Evolutionary conservation across 202 grass and related monocot genomes (phyloP), one percentile per base, ranked within the genome.

Genomic region (Zizania palustris): DNA sequence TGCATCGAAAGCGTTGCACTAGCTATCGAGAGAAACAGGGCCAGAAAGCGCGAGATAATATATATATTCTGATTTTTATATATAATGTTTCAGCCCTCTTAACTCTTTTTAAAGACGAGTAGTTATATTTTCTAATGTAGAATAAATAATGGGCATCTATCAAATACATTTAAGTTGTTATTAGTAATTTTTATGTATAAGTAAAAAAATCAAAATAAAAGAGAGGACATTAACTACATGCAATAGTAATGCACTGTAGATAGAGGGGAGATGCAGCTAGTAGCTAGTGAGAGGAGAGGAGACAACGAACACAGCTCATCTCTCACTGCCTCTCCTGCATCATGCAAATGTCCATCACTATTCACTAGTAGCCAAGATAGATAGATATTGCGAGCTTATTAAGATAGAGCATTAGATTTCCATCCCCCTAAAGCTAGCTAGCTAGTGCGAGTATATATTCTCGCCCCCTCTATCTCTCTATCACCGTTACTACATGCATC

Each of bases 221-320:
- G 28, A 28, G 28, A 28, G 28, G 28, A 20, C 28, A 73, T 67
- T 72, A 40, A 71, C 50, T 65, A 59, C 58, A 67, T 86, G 74
- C 79, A 71, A 88, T 64, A 84, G 81, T 63, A 35, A 72, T 11
- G 58, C 57, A 84, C 83, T 83, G 58, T 88, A 73, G 77, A 77
- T 39, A 65, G 15, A 76, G 28, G 49, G 73, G 75, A 68, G 70
- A 66, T 60, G 72, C 63, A 71, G 59, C 28, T 28, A 28, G 28
- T 28, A 28, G 28, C 28, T 42, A 42, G 6, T 42, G 64, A 22
- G 42, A 55, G 76, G 62, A 69, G 62, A 45, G 28, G 0, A 28
- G 28, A 28, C 2, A 28, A 28, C 28, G 2, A 28, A 28, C 28
- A 28, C 28, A 28, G 28, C 28, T 28, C 1, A 28, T 28, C 28